Evolutionary conservation across 257 asterid species (phyloP).

Genomic region (Petunia secreta): DNA sequence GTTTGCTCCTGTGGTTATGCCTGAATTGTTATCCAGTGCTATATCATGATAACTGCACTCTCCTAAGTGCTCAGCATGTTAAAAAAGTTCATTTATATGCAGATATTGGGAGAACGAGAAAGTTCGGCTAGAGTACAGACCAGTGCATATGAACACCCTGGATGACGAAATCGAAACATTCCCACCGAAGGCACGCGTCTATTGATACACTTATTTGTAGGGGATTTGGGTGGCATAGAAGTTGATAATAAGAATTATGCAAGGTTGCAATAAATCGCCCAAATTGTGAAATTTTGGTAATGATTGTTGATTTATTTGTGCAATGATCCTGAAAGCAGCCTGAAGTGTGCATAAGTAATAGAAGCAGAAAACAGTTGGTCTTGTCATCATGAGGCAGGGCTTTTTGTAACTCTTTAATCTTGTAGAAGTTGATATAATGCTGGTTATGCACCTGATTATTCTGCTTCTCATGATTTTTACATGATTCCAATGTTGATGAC

Average conservation of each 20-base stretch:
- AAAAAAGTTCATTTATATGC: slow-evolving; percentile 33
- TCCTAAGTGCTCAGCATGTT: not conserved
- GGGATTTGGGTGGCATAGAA: slow-evolving; percentile 6
- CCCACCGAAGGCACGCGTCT: slow-evolving; percentile 93
- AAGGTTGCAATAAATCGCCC: slow-evolving; percentile 38
- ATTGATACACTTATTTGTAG: slow-evolving; percentile 42
- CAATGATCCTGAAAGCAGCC: slow-evolving; percentile 38
- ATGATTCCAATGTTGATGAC: not conserved
- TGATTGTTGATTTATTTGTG: slow-evolving; percentile 42
- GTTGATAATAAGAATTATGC: slow-evolving; percentile 14
- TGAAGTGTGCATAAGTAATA: slow-evolving; percentile 28
- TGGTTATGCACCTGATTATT: not conserved
- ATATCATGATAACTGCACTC: not conserved
- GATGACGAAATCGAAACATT: slow-evolving; percentile 82
- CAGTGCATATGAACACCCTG: slow-evolving; percentile 86
- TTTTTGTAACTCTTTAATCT: not conserved
- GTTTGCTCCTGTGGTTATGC: not conserved
- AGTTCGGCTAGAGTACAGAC: slow-evolving; percentile 74
- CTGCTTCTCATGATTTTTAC: not conserved
- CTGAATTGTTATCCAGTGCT: not conserved
- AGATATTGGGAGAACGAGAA: slow-evolving; percentile 87
- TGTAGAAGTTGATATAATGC: slow-evolving; percentile 1
- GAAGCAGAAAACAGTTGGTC: not conserved
- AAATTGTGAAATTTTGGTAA: slow-evolving; percentile 39
- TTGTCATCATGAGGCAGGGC: not conserved